These are phyloP conservation scores for Thermomyces lanuginosus DNA, from an alignment of 2,329 filamentous ascomycete species.

Conservation along the genomic window DNA sequence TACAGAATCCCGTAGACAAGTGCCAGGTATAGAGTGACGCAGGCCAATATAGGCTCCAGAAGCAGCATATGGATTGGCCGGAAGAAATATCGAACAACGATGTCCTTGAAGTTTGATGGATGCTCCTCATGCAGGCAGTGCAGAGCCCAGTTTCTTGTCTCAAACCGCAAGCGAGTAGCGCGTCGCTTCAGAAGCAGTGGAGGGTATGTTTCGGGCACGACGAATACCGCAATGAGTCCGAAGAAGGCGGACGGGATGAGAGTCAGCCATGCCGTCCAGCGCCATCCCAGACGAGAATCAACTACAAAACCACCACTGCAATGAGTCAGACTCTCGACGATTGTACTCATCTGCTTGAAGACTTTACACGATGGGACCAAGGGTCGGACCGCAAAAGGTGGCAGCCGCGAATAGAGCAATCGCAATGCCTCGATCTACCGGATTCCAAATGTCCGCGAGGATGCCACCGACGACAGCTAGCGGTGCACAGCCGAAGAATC, in stretches of 20 bases:
- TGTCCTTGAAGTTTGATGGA: slow-evolving; percentile 15
- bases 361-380: slow-evolving; percentile 31
- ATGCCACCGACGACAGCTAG: slow-evolving; percentile 36
- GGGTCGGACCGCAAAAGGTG: slow-evolving; percentile 34
- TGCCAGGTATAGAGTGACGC: slow-evolving; percentile 27
- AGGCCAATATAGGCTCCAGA: slow-evolving; percentile 30
- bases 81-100: slow-evolving; percentile 26
- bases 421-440: slow-evolving; percentile 32
- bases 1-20: slow-evolving; percentile 20
- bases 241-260: slow-evolving; percentile 32
- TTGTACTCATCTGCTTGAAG: background rate
- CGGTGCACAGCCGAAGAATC: slow-evolving; percentile 36
- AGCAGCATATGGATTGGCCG: slow-evolving; percentile 28
- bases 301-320: slow-evolving; percentile 33
- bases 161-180: slow-evolving; percentile 32
- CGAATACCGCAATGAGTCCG: slow-evolving; percentile 26
- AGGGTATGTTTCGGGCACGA: slow-evolving; percentile 36
- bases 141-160: slow-evolving; percentile 33
- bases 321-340: slow-evolving; percentile 1
- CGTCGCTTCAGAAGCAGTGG: slow-evolving; percentile 32
- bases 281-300: slow-evolving; percentile 37
- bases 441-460: slow-evolving; percentile 35
- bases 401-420: slow-evolving; percentile 30
- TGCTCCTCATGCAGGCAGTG: slow-evolving; percentile 29
- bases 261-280: slow-evolving; percentile 43